These are phyloP conservation scores for Puccinia hordei DNA, from an alignment of 1,284 basidiomycete genomes.

Conservation along the genomic window DNA sequence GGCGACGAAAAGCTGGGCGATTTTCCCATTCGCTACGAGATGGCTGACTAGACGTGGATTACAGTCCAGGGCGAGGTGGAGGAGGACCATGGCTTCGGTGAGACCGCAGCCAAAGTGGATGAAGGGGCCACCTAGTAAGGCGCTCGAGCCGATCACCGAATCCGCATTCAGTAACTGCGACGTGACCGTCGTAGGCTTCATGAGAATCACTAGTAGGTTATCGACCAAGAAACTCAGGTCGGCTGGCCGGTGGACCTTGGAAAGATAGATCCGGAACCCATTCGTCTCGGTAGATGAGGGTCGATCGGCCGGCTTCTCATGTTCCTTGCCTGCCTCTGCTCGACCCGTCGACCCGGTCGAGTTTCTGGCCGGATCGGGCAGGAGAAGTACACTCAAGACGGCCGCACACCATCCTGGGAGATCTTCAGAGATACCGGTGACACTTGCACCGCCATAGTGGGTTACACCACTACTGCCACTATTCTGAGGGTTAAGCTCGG, in stretches of 20 bases:
- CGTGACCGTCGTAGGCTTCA: slow-evolving; percentile 46
- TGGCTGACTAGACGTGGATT: slow-evolving; percentile 32
- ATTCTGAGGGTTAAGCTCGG: slow-evolving; percentile 17
- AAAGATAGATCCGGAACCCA: slow-evolving; percentile 45
- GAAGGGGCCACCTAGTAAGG: slow-evolving; percentile 2
- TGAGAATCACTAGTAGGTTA: slow-evolving; percentile 36
- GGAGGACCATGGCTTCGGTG: slow-evolving; percentile 33
- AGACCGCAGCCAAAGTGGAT: slow-evolving; percentile 27
- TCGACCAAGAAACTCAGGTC: slow-evolving; percentile 43
- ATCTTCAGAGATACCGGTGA: slow-evolving; percentile 16
- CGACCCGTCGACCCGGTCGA: background rate
- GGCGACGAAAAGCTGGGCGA: slow-evolving; percentile 29
- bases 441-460: slow-evolving; percentile 38
- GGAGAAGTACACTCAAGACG: slow-evolving; percentile 31
- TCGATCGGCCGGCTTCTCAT: background rate
- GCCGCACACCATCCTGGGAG: slow-evolving; percentile 42
- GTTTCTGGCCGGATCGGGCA: slow-evolving; percentile 11
- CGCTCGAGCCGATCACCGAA: slow-evolving; percentile 19
- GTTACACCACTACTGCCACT: background rate
- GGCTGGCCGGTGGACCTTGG: slow-evolving; percentile 39
- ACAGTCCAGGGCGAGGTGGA: slow-evolving; percentile 29
- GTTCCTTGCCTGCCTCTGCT: background rate
- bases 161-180: slow-evolving; percentile 43
- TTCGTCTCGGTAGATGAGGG: slow-evolving; percentile 1
- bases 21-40: slow-evolving; percentile 12